phyloP scores from a whole-genome alignment of 306 rosid genomes.

The Sesbania bispinosa region DNA sequence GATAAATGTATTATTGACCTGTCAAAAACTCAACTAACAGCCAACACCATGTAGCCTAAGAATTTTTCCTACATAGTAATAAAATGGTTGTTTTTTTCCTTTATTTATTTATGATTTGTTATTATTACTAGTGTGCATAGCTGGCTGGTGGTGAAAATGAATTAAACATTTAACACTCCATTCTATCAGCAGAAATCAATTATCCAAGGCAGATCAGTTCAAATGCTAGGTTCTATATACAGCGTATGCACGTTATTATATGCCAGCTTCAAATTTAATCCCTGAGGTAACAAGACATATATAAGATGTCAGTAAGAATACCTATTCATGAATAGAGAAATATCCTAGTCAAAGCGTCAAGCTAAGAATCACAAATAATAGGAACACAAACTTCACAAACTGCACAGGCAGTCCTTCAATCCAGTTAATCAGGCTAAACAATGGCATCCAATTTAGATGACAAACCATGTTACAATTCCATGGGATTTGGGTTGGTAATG shows the following conservation, averaged over 20 bases:
- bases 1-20: background rate
- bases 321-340: too few relatives aligned
- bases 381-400: background rate
- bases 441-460: too few relatives aligned
- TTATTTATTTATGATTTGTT: background rate
- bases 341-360: background rate
- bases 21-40: conserved; percentile 11
- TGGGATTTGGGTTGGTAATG: too few relatives aligned
- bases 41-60: background rate
- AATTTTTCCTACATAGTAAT: background rate
- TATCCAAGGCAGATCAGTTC: background rate
- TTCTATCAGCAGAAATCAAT: background rate
- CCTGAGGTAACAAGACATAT: background rate
- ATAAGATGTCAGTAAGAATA: too few relatives aligned
- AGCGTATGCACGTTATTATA: background rate
- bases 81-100: background rate
- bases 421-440: too few relatives aligned
- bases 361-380: background rate
- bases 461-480: too few relatives aligned
- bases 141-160: background rate
- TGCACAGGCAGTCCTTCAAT: too few relatives aligned
- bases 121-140: background rate
- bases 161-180: background rate
- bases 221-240: background rate
- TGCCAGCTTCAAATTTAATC: background rate